Percentiles rank a stretch among this genome's conserved stretches.
These are phyloP conservation scores for Myriosclerotinia duriaeana DNA, from an alignment of 2,329 filamentous ascomycete species.

Conservation along the genomic window DNA sequence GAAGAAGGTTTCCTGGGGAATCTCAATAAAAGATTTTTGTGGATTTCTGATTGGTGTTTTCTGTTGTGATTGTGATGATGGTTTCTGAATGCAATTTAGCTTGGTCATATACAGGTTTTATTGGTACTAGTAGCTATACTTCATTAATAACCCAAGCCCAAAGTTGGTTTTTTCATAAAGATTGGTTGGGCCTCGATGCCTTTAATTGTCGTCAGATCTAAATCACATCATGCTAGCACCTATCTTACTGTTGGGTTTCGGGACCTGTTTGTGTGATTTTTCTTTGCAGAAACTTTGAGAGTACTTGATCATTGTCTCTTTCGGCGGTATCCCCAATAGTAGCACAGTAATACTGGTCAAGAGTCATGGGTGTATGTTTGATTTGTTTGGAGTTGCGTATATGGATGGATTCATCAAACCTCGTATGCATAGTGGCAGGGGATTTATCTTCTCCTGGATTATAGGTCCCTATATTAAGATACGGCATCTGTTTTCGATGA, in stretches of 20 bases:
- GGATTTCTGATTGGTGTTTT: background rate
- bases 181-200: background rate
- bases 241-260: background rate
- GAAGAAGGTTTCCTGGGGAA: background rate
- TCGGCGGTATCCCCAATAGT: background rate
- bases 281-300: background rate
- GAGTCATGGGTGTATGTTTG: background rate
- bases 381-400: background rate
- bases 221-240: too few relatives aligned
- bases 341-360: background rate
- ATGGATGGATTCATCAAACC: too few relatives aligned
- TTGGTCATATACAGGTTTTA: background rate
- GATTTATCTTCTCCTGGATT: too few relatives aligned
- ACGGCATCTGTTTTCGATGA: too few relatives aligned
- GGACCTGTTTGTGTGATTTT: background rate
- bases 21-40: background rate
- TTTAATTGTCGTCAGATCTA: background rate
- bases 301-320: slow-evolving; percentile 11
- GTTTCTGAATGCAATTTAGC: background rate
- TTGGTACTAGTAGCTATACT: background rate
- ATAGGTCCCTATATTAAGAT: too few relatives aligned
- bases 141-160: slow-evolving; percentile 9
- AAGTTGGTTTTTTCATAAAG: background rate
- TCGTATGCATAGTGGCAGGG: too few relatives aligned
- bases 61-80: background rate